A percentile compares a stretch with the other conserved stretches of the same genome.
Evolutionary conservation across 305 asterid species (phyloP).

Genomic region (Fraxinus greggii): DNA sequence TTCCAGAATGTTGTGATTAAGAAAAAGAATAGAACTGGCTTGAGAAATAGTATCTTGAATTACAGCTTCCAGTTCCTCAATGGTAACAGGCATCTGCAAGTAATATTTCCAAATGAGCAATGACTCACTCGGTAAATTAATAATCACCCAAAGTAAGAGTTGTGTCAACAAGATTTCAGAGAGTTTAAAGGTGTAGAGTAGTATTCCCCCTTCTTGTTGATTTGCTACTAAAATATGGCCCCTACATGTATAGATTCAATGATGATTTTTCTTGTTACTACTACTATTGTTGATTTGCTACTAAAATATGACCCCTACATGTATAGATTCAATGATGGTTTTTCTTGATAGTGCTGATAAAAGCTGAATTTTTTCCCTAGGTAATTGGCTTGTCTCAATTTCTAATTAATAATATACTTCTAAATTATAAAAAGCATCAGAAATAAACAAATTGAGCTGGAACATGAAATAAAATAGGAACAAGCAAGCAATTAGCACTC

Average conservation of each 20-base stretch:
- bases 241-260: background rate
- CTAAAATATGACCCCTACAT: background rate
- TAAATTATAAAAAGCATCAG: background rate
- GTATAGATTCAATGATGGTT: background rate
- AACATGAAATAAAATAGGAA: background rate
- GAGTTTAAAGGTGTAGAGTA: background rate
- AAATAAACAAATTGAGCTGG: background rate
- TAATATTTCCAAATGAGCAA: slow-evolving; percentile 23
- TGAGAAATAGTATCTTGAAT: slow-evolving; percentile 77
- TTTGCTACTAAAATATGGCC: background rate
- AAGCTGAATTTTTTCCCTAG: background rate
- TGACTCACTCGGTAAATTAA: slow-evolving; percentile 18
- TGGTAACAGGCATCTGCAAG: slow-evolving; percentile 90
- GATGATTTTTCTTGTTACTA: background rate
- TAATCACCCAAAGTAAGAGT: slow-evolving; percentile 22
- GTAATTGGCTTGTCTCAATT: background rate
- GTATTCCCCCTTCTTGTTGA: background rate
- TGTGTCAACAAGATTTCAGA: background rate
- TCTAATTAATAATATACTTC: background rate
- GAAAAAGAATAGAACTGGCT: slow-evolving; percentile 88
- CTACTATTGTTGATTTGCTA: background rate
- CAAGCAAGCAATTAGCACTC: background rate
- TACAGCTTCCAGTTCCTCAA: slow-evolving; percentile 88
- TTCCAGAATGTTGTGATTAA: slow-evolving; percentile 81
- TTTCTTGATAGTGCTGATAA: background rate